Evolutionary conservation across 768 basidiomycete genomes (phyloP), one percentile per base, ranked within the genome.

Genomic region (Lentinula raphanica): DNA sequence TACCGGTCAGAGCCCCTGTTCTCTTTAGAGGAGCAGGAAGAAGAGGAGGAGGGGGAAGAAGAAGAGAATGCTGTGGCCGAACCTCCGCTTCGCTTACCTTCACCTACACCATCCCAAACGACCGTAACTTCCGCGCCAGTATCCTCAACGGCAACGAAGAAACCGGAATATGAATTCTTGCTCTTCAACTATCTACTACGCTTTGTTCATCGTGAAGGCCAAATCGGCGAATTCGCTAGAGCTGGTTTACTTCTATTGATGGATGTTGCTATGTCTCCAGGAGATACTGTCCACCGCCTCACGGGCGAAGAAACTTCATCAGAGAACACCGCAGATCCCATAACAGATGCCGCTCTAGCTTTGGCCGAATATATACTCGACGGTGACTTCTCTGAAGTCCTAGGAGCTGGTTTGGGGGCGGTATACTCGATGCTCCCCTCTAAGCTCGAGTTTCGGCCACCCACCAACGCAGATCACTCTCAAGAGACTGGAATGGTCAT

Each of bases 341-440:
- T 92, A 40, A 83, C 83, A 29, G 93, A 94, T 66, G 92, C 93
- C 1, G 89, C 90, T 1, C 77, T 95, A 42, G 90, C 92, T 7
- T 76, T 98, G 38, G 92, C 92, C 19, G 93, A 95, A 67, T 97
- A 93, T 68, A 91, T 98, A 53, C 80, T 97, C 17, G 92, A 96
- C 66, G 92, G 94, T n/a, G 96, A 98, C 71, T 96, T 97, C 69
- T 92, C 94, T n/a, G 94, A 98, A 62, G 96, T 98, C 11, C 82
- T 98, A 46, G 93, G 88, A 17, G 96, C 96, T 3, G 94, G 94
- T 15, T 70, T 98, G 11, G 88, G 93, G 3, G 96, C 96, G 0
- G 90, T 96, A 1, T 98, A 96, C 67, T 97, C 94, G 2, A 72
- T 94, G 2, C 76, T 98, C 11, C 96, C 96, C 0, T 84, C 86